Base-by-base conservation (phyloP, 768 basidiomycete genomes). In the Termitomyces sp. region DNA sequence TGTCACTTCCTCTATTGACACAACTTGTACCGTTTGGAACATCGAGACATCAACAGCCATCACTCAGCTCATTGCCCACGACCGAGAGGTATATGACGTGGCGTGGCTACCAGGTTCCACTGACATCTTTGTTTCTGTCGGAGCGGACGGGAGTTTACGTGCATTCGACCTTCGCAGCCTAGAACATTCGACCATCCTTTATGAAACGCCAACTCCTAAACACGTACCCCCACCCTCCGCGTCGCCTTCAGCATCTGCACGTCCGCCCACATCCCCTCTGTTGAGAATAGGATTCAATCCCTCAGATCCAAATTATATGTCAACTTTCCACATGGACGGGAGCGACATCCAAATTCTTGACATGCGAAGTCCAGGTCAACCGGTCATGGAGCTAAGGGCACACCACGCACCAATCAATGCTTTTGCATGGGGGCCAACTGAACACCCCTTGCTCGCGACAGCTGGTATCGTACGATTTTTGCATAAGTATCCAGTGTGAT, bases 1-100 rank as follows among this genome's bases (percentile, higher is more conserved):
- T 64, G 96, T 98, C 37, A 99, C 97, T 6, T 95, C 96, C 23
- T 97, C 95, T 8, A 96, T 98, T 65, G 97, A 99, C 69, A 99
- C 97, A 50, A 97, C 95, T 14, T 98, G 96, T 70, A 98, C 97
- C 1, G 90, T 98, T 23, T 99, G 97, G 97, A 97, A 99, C 71
- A 92, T 99, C 68, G 90, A 96, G 65, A 92, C 92, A 4, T 84
- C 86, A 25, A 87, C 90, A 7, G 96, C 97, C 25, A 85, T 98
- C 68, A 99, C 97, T 3, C 97, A 98, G 71, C 85, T 99, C 59
- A 96, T 97, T 66, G 95, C 96, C 0, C 96, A 97, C 72, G 95
- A 98, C 77, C 85, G 92, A 46, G 90, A 95, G 74, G 95, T 94
- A 14, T 96, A 95, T 74, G 95, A 98, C 68, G 95, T 97, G 41